Evolutionary conservation across 1,139 yeast genomes (phyloP), one percentile per base, ranked within the genome.

Genomic region (Candida tunisiensis): DNA sequence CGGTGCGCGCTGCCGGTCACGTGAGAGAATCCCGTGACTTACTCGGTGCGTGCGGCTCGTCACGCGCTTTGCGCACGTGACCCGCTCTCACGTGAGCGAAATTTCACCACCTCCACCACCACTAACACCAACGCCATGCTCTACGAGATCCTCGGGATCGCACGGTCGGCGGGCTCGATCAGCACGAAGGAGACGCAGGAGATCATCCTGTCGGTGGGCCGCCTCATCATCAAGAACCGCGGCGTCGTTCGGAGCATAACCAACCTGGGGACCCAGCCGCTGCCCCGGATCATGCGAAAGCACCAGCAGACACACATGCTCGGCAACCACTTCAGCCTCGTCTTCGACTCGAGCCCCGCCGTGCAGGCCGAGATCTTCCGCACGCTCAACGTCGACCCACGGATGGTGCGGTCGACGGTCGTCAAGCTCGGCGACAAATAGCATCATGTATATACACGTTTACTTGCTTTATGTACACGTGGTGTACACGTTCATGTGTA

Each of bases 261-360:
- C 29, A 75, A 85, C 38, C 56, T 83, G 53, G 95, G 95, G 2
- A 66, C 74, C 27, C 66, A 69, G 35, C 73, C 73, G 21, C 64
- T 88, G 32, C 95, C 96, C 11, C 74, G 71, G 40, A 69, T 85
- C 37, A 65, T 80, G 53, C 70, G 74, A 41, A 80, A 79, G 48
- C 83, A 82, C 46, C 92, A 85, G 48, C 93, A 83, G 49, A 65
- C 72, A 37, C 93, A 85, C 50, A 79, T 80, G 49, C 85, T 80
- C 48, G 96, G 95, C 2, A 75, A 74, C 34, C 88, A 82, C 43
- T 85, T 85, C 44, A 54, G 79, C 36, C 69, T 88, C 71, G 63
- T 79, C 15, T 88, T 88, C 48, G 96, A 88, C 47, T 65, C 83
- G 2, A 75, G 91, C 29, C 65, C 85, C 9, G 72, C 74, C 28